Conservation (phyloP, 805 yeast genomes). For the Barnettozyma sp. region DNA sequence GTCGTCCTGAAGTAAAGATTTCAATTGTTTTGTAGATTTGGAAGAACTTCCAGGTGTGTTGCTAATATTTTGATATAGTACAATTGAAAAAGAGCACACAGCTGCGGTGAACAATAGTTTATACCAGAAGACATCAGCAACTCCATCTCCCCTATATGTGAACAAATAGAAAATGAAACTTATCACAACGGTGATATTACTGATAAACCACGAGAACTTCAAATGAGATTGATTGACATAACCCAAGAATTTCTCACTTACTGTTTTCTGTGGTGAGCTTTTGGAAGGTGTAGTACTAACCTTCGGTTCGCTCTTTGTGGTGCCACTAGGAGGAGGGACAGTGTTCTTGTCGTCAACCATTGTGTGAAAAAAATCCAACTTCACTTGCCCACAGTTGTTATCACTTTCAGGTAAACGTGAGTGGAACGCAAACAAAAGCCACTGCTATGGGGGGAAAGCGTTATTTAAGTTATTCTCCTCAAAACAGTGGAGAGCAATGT, state of each 20-base stretch:
- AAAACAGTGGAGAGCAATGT: no score
- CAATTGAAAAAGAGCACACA: constrained; percentile 67
- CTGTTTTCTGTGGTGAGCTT: background rate
- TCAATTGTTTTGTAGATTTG: constrained; percentile 21
- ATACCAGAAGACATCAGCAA: constrained; percentile 44
- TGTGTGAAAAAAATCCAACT: no score
- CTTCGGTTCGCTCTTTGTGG: background rate
- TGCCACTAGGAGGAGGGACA: background rate
- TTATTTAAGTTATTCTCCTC: no score
- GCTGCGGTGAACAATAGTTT: constrained; percentile 56
- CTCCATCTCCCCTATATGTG: constrained; percentile 27
- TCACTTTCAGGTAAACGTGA: no score
- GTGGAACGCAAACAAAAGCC: no score
- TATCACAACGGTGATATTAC: constrained; percentile 44
- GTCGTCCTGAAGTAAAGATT: constrained; percentile 47
- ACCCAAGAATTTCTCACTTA: background rate
- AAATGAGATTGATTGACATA: constrained; percentile 21
- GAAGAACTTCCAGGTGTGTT: no score
- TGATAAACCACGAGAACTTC: constrained; percentile 74
- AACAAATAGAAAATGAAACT: constrained; percentile 34
- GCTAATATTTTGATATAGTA: constrained; percentile 57
- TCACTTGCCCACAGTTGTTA: no score
- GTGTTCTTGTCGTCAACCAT: no score
- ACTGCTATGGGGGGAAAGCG: no score
- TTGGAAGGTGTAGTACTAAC: background rate